Evolutionary conservation across 805 yeast genomes (phyloP).

Genomic region (Ogataea glucozyma): DNA sequence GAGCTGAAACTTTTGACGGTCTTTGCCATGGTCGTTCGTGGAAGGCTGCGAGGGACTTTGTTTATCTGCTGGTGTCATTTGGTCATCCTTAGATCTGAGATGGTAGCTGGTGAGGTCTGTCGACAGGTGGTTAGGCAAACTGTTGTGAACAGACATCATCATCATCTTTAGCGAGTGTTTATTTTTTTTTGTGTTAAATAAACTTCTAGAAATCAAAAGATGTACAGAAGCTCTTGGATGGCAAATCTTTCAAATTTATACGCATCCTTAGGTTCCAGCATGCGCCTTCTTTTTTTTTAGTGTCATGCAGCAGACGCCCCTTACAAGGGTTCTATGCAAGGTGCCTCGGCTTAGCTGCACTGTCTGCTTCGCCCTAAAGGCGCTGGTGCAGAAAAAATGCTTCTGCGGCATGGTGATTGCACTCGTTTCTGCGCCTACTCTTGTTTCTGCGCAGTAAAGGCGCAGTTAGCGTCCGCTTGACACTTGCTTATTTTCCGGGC

Average conservation of each 20-base stretch:
- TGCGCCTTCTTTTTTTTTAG: conserved; percentile 17
- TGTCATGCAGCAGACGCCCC: conserved; percentile 7
- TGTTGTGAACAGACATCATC: conserved; percentile 17
- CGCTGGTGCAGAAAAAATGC: conserved; percentile 5
- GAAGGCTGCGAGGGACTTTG: not conserved
- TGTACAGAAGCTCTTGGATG: conserved; percentile 3
- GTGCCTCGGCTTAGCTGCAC: not conserved
- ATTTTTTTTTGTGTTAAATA: conserved; percentile 1
- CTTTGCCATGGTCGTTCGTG: no score
- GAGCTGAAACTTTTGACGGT: conserved; percentile 18
- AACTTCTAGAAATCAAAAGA: not conserved
- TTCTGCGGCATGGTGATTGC: conserved; percentile 6
- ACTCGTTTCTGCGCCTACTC: not conserved
- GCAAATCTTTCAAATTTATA: conserved; percentile 7
- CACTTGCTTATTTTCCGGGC: not conserved
- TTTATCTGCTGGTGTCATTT: conserved; percentile 1
- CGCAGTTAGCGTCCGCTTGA: not conserved
- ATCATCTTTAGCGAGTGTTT: conserved; percentile 7
- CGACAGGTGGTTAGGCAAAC: conserved; percentile 8
- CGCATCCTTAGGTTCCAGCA: conserved; percentile 4
- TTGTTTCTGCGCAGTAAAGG: not conserved
- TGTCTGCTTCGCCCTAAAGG: not conserved
- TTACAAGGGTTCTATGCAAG: conserved; percentile 7
- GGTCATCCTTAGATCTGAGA: conserved; percentile 5
- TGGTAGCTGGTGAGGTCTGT: conserved; percentile 17